Evolutionary conservation across 108 stramenopile species (phyloP).

Genomic region (Pseudonitzschia multistriata): DNA sequence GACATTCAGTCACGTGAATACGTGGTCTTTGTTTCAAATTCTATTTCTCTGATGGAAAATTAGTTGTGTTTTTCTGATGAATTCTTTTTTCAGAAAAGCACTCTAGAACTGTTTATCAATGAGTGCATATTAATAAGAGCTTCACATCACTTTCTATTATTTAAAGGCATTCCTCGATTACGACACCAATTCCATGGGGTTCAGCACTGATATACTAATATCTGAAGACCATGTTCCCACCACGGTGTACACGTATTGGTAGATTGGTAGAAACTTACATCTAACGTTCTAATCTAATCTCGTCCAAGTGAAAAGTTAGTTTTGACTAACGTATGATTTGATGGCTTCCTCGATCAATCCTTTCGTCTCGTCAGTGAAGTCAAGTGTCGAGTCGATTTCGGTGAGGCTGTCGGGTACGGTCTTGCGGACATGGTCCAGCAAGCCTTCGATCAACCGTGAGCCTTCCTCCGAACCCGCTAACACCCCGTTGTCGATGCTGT

Average conservation of each 20-base stretch:
- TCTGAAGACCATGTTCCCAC: too few relatives aligned
- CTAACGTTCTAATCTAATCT: not conserved
- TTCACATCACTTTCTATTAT: too few relatives aligned
- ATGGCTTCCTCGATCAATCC: conserved; percentile 52
- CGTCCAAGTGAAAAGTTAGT: not conserved
- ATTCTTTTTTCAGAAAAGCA: too few relatives aligned
- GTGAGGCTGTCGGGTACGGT: conserved; percentile 41
- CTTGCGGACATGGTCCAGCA: conserved; percentile 54
- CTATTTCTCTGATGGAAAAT: too few relatives aligned
- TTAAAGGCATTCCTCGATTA: too few relatives aligned
- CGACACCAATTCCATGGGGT: too few relatives aligned
- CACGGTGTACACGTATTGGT: too few relatives aligned
- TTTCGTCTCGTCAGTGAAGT: conserved; percentile 49
- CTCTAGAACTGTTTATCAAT: too few relatives aligned
- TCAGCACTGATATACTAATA: too few relatives aligned
- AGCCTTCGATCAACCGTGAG: conserved; percentile 39
- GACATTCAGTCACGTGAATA: not conserved
- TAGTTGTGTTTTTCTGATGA: too few relatives aligned
- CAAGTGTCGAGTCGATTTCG: conserved; percentile 63
- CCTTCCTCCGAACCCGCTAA: conserved; percentile 61
- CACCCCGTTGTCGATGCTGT: conserved; percentile 49
- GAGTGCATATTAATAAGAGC: too few relatives aligned
- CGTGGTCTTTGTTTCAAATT: not conserved
- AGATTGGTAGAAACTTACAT: not conserved
- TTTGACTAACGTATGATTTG: conserved; percentile 42